phyloP scores from a whole-genome alignment of 1,139 yeast species.

The Hyphopichia buzzinii region DNA sequence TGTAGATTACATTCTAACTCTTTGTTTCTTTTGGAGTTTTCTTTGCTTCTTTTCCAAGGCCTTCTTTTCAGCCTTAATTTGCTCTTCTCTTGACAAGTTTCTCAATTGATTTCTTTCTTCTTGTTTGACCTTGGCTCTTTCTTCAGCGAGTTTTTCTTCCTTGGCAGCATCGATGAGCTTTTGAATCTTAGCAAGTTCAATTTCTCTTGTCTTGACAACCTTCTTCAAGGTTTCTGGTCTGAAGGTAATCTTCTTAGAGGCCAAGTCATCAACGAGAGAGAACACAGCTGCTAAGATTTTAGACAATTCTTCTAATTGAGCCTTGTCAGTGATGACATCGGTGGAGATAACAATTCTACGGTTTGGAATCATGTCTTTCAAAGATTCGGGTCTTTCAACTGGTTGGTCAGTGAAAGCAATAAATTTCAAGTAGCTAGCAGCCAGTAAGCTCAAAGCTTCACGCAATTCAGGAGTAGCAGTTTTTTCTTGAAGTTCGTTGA shows the following conservation, averaged over 20 bases:
- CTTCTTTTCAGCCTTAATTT: constrained; percentile 72
- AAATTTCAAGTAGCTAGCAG: constrained; percentile 57
- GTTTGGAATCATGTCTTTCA: constrained; percentile 51
- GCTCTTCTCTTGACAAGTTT: constrained; percentile 66
- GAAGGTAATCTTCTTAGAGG: constrained; percentile 43
- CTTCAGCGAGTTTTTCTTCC: constrained; percentile 67
- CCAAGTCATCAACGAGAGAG: constrained; percentile 52
- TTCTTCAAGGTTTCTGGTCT: constrained; percentile 74
- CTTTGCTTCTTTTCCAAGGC: constrained; percentile 43
- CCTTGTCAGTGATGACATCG: constrained; percentile 42
- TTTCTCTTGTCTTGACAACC: constrained; percentile 71
- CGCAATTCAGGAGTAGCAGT: constrained; percentile 51
- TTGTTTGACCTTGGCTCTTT: constrained; percentile 68
- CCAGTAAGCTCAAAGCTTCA: constrained; percentile 48
- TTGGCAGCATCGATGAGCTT: constrained; percentile 58
- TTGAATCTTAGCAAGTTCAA: constrained; percentile 58
- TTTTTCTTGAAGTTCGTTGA: constrained; percentile 72
- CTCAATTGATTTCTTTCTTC: constrained; percentile 56
- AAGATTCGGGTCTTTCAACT: constrained; percentile 56
- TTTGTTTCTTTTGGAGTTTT: constrained; percentile 42
- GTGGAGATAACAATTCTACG: constrained; percentile 57
- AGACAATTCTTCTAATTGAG: constrained; percentile 46
- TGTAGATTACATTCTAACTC: constrained; percentile 30
- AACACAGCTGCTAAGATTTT: constrained; percentile 52
- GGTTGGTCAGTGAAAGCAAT: constrained; percentile 85